Base-by-base conservation (phyloP, 352 stramenopile genomes). In the Globisporangium heterothallicum region DNA sequence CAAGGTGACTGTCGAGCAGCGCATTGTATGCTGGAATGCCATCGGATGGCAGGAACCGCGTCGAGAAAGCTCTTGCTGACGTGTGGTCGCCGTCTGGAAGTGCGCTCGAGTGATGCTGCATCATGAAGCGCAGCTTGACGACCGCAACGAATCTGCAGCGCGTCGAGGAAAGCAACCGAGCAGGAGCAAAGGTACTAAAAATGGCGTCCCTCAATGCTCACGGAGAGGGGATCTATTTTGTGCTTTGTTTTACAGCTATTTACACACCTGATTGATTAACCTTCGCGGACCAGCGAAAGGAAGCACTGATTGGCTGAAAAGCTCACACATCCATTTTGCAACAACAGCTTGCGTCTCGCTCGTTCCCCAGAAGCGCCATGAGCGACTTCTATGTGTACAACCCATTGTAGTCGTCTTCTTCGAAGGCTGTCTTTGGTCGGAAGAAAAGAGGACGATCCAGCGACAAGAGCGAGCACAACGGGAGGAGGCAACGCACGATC, bases 21-120 rank as follows among this genome's bases (percentile, higher is more conserved):
- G 79, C 79, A 43, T 90, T 90, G 49, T 88, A 90, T 42, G 64
- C 67, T 8, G 79, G 76, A 48, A 90, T 90, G 14, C 72, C 68
- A 57, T 86, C 78, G 1, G 65, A 78, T 27, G 76, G 42, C 32
- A 88, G 56, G 62, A 88, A 86, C 13, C 76, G 62, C 44, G 78
- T 90, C 26, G 72, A 85, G 47, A 88, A 90, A 1, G 22, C 24
- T 34, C 26, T 27, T 10, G 49, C 4, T 1, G 32, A 22, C 18
- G 38, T 8, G 24, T 19, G 18, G 26, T 25, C 16, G 18, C 21
- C 0, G 44, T 4, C 8, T 19, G n/a, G 1, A 4, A 13, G 14
- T 34, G 10, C 34, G 13, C 21, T 14, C 16, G 16, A 21, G 2
- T 18, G 25, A 3, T 51, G 40, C 18, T 52, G 41, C 55, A 61